Evolutionary conservation across 2,329 filamentous ascomycete genomes (phyloP), one percentile per base, ranked within the genome.

Genomic region (Ophiostoma perfectum): DNA sequence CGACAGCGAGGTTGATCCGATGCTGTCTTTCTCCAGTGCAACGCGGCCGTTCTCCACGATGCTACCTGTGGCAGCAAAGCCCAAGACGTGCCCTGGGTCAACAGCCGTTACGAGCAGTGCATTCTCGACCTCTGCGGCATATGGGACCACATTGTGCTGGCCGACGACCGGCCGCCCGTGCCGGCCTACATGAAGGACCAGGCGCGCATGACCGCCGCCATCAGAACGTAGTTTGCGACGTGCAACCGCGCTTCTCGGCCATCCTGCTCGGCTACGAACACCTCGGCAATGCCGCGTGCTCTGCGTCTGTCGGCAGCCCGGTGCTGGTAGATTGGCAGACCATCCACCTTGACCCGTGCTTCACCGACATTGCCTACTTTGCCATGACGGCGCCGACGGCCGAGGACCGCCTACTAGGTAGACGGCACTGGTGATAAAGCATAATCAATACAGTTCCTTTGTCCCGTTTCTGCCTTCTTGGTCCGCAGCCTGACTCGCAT

Each of bases 111-210:
- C 47, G 47, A 49, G 16, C 47, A 49, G 47, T 16, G 14, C 16
- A 16, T 49, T 16, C 47, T 49, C 47, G 47, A n/a, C 5, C 16
- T 18, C 14, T 49, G 47, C 47, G 47, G 47, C 67, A 47, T 47
- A 14, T 52, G 55, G 36, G 14, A 27, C 16, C 9, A 27, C 66
- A 36, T 67, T 63, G 66, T 49, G 5, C 47, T 49, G 6, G 47
- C 47, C 14, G 47, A 49, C 16, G 47, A 49, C 47, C 47, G 47
- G 12, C 47, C 14, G 47, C 47, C 47, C 14, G 47, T 49, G 47
- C 47, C 47, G 2, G 47, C 14, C 68, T 79, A 80, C 71, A 72
- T 78, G 12, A 52, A 27, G n/a, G 41, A 47, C 3, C 58, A 69
- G 42, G 60, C 39, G n/a, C 49, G 49, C 65, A 66, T 42, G 65